Base-by-base conservation (phyloP, 169 alveolate species). In the Theileria annulata region DNA sequence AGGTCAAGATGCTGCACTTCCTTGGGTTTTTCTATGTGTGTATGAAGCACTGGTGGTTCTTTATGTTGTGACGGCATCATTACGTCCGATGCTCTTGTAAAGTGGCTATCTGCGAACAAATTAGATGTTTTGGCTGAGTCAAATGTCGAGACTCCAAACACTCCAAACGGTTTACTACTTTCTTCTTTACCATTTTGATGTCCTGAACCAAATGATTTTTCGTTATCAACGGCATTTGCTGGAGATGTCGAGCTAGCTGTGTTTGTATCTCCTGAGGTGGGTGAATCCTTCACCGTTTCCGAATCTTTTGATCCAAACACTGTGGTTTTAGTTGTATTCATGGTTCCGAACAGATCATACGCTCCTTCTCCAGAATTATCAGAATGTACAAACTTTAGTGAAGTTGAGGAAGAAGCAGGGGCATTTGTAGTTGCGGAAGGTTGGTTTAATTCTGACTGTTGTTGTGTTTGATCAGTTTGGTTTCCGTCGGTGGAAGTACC, bases 71-170 rank as follows among this genome's bases (percentile, higher is more conserved):
- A 21, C n/a, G 8, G 31, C 35, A 19, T 2, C 66, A 56, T 13
- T 21, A 25, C 8, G 8, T 56, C 35, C 13, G 31, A 25, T 19
- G 35, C 66, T 56, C 33, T 25, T 19, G 28, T 25, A 21, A 19
- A 21, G 66, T 19, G 66, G 8, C 28, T 56, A 25, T 56, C 66
- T 56, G 66, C 2, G 31, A 56, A 56, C 66, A 56, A 56, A 56
- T 25, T 25, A 25, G 27, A 8, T 19, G 35, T 56, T 56, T 56
- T 56, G 66, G 66, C 66, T 3, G 31, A 10, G 13, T 56, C 66
- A 21, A 21, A 19, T 56, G 66, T 56, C 10, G 66, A 25, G 15
- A 21, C 33, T 25, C 33, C 35, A 42, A 42, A 42, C 15, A 42
- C 15, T 10, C 51, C 51, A 10, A 42, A 42, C 0, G 51, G 51